phyloP scores from a whole-genome alignment of 108 stramenopile species.

The Aurantiochytrium sp. region DNA sequence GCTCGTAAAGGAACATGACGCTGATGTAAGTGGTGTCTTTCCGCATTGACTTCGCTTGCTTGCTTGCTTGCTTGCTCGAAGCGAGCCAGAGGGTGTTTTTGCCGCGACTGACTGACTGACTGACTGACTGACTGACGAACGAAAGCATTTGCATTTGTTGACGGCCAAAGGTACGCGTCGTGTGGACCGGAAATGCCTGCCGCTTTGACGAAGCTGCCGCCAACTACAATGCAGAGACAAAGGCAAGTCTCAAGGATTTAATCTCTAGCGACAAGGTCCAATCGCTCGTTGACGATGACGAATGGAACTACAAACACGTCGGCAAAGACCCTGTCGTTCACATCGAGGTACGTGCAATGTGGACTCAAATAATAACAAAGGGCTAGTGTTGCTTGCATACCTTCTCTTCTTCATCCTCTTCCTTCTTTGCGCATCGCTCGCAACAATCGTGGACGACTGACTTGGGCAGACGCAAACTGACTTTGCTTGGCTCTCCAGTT shows the following conservation, averaged over 20 bases:
- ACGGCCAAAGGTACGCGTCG: neutral
- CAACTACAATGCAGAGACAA: neutral
- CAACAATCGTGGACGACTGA: neutral
- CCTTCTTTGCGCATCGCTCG: neutral
- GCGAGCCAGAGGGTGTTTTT: neutral
- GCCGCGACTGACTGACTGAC: no score
- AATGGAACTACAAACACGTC: conserved; percentile 24
- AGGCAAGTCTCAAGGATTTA: neutral
- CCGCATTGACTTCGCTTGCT: neutral
- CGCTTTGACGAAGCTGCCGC: neutral
- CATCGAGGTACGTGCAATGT: conserved; percentile 47
- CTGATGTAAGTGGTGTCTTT: neutral
- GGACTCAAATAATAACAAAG: neutral
- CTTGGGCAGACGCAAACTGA: neutral
- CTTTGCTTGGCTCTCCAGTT: conserved; percentile 14
- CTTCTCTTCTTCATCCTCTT: neutral
- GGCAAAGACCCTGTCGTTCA: conserved; percentile 75
- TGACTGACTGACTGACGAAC: neutral
- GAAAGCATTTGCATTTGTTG: neutral
- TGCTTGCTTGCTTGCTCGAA: neutral
- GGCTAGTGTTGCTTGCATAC: neutral
- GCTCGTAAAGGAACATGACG: conserved; percentile 16
- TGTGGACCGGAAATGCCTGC: neutral
- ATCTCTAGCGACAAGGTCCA: neutral
- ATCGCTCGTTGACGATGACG: neutral